Conservation (phyloP, 1,284 basidiomycete genomes). For the Malassezia caprae region DNA sequence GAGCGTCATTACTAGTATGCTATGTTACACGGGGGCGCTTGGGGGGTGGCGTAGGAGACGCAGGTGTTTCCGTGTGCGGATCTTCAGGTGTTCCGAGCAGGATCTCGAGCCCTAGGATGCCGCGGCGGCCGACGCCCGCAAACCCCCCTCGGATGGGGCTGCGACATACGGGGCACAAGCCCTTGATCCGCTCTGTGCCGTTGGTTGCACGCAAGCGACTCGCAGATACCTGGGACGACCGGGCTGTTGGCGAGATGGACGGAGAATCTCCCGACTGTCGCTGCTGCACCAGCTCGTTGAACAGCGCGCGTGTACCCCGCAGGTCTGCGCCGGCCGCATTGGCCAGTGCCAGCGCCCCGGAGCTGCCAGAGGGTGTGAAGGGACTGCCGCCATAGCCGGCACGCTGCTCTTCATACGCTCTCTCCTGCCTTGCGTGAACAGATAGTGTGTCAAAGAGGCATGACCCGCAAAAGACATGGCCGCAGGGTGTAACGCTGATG, state of each 20-base stretch:
- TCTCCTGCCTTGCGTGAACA: conserved; percentile 4
- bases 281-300: conserved; percentile 7
- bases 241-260: not conserved
- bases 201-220: conserved; percentile 9
- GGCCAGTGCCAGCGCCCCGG: conserved; percentile 11
- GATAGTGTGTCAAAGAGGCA: conserved; percentile 37
- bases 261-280: not conserved
- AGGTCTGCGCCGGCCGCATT: conserved; percentile 12
- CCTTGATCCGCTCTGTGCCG: conserved; percentile 25
- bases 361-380: conserved; percentile 21
- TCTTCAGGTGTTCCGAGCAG: conserved; percentile 26
- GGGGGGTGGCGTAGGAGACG: not conserved
- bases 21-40: conserved; percentile 1
- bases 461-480: conserved; percentile 40
- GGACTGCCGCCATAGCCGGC: conserved; percentile 3
- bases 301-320: not conserved
- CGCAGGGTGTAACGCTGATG: conserved; percentile 30
- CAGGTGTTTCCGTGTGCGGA: not conserved
- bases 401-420: conserved; percentile 13
- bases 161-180: conserved; percentile 37
- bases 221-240: conserved; percentile 6
- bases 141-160: conserved; percentile 33
- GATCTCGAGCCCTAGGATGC: conserved; percentile 28
- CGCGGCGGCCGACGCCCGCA: conserved; percentile 22
- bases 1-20: not conserved